phyloP scores from a whole-genome alignment of 805 yeast genomes.

The Saccharomycopsis lassenensis region DNA sequence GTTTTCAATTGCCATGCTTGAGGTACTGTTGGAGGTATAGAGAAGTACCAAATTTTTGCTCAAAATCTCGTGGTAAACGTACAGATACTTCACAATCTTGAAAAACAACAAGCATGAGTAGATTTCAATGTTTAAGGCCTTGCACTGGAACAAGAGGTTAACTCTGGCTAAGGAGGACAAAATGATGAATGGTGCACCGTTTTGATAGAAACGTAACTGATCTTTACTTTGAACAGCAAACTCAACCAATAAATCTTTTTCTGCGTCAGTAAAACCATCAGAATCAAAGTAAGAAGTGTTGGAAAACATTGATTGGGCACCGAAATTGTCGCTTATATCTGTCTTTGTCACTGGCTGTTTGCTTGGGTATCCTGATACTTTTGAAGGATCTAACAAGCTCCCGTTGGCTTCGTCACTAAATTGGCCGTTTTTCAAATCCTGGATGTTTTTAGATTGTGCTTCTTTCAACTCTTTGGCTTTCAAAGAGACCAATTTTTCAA shows the following conservation, averaged over 20 bases:
- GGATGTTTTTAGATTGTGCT: too few species aligned
- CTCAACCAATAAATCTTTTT: constrained; percentile 3
- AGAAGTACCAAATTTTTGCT: constrained; percentile 42
- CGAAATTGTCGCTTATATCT: too few species aligned
- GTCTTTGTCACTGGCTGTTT: too few species aligned
- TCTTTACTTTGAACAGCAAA: constrained; percentile 18
- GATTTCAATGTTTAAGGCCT: constrained; percentile 47
- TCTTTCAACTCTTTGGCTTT: constrained; percentile 8
- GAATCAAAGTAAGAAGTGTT: constrained; percentile 2
- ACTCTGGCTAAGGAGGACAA: constrained; percentile 39
- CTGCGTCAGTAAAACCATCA: background rate
- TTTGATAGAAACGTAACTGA: constrained; percentile 32
- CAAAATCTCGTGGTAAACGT: constrained; percentile 28
- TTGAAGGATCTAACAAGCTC: too few species aligned
- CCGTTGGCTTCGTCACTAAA: too few species aligned
- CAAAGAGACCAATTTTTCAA: constrained; percentile 14
- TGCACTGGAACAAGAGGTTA: constrained; percentile 41
- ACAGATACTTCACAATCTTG: constrained; percentile 33
- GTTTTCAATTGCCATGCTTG: too few species aligned
- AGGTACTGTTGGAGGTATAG: constrained; percentile 3
- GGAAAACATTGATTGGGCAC: constrained; percentile 1
- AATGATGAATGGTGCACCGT: constrained; percentile 46
- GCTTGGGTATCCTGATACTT: too few species aligned
- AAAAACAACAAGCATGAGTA: constrained; percentile 44
- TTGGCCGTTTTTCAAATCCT: too few species aligned